A percentile compares a stretch with the other conserved stretches of the same genome.
phyloP scores from a whole-genome alignment of 1,284 basidiomycete genomes.

The Cryptococcus sp. region DNA sequence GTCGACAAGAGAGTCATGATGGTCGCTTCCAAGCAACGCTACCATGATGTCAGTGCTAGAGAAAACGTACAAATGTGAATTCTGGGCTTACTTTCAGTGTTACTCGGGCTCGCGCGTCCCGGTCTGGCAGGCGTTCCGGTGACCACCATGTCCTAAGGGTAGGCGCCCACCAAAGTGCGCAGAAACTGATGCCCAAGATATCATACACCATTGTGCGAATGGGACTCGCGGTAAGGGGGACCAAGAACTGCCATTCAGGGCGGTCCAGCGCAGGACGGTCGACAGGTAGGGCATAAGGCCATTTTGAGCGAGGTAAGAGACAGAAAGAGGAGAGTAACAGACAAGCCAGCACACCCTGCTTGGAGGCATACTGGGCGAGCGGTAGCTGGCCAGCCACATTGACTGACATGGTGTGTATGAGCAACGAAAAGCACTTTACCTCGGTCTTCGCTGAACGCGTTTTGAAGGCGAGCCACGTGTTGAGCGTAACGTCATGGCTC shows the following conservation, averaged over 20 bases:
- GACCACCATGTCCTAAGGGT: conserved; percentile 58
- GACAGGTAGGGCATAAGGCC: conserved; percentile 23
- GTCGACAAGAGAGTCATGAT: conserved; percentile 56
- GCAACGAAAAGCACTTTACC: no score
- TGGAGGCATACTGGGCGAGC: neutral
- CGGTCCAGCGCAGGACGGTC: conserved; percentile 55
- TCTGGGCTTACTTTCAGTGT: conserved; percentile 14
- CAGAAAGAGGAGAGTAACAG: neutral
- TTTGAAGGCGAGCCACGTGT: no score
- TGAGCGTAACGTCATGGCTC: no score
- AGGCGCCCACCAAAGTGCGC: conserved; percentile 70
- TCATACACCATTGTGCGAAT: conserved; percentile 60
- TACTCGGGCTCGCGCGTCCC: conserved; percentile 40
- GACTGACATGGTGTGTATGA: no score
- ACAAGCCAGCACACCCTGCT: neutral
- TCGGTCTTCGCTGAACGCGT: no score
- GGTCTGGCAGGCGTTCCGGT: conserved; percentile 11
- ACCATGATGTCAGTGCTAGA: neutral
- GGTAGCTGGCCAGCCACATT: neutral
- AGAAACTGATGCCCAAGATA: conserved; percentile 55
- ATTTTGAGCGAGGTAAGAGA: conserved; percentile 1
- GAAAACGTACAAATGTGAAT: no score
- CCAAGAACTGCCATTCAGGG: conserved; percentile 63
- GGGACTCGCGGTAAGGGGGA: conserved; percentile 62
- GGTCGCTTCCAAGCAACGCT: conserved; percentile 53